Evolutionary conservation across 2,329 filamentous ascomycete species (phyloP).

Genomic region (Rhinocladiella mackenziei): DNA sequence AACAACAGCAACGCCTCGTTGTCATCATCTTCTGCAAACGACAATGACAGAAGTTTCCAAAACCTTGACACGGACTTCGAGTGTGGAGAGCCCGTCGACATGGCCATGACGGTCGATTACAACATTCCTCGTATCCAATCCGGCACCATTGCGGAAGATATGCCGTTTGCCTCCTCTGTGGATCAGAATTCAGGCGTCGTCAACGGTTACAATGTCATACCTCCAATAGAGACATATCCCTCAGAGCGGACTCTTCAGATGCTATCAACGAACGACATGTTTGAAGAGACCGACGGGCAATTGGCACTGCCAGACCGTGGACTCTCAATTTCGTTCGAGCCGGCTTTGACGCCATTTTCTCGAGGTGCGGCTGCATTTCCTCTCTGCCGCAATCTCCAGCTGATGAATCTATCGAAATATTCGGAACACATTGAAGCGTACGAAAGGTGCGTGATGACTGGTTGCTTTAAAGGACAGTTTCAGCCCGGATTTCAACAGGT

Average conservation of each 20-base stretch:
- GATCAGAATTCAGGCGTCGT: background rate
- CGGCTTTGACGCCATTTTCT: background rate
- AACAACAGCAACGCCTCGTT: background rate
- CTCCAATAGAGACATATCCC: background rate
- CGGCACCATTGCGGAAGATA: no score
- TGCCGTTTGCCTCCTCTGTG: background rate
- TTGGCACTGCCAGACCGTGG: background rate
- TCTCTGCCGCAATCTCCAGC: constrained; percentile 5
- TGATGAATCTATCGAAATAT: constrained; percentile 13
- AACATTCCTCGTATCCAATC: background rate
- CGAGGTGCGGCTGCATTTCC: background rate
- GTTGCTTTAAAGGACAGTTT: constrained; percentile 5
- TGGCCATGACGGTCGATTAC: background rate
- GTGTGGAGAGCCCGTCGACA: background rate
- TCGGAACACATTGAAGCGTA: constrained; percentile 18
- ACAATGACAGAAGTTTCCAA: background rate
- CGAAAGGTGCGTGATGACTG: constrained; percentile 14
- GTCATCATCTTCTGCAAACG: background rate
- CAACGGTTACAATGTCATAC: background rate
- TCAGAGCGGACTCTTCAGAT: background rate
- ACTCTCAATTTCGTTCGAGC: background rate
- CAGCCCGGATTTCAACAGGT: constrained; percentile 8
- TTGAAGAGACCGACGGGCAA: background rate
- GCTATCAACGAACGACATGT: background rate
- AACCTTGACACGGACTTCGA: background rate